Evolutionary conservation across 169 alveolate species (phyloP).

Genomic region (Plasmodium yoelii): DNA sequence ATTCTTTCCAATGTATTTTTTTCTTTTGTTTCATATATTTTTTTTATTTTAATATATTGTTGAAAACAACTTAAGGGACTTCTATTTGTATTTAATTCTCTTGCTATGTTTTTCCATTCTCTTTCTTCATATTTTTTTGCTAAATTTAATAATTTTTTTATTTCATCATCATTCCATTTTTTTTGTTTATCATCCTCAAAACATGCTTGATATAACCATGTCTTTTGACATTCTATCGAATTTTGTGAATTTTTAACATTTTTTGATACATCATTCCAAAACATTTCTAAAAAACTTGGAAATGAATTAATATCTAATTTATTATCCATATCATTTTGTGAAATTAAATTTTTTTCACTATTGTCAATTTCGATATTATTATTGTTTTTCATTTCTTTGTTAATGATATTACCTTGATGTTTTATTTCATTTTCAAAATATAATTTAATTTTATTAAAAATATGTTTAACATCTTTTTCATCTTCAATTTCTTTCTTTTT

Average conservation of each 20-base stretch:
- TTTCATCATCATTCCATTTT: slow-evolving; percentile 58
- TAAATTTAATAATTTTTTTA: slow-evolving; percentile 32
- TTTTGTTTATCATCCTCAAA: slow-evolving; percentile 68
- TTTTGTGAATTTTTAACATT: slow-evolving; percentile 11
- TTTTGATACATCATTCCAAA: slow-evolving; percentile 57
- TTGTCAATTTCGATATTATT: background rate
- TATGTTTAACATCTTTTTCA: slow-evolving; percentile 13
- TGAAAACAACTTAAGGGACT: slow-evolving; percentile 67
- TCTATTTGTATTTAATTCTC: slow-evolving; percentile 68
- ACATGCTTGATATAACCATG: slow-evolving; percentile 63
- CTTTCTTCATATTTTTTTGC: slow-evolving; percentile 43
- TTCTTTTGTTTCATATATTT: slow-evolving; percentile 41
- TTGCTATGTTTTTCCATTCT: slow-evolving; percentile 55
- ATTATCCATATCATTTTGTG: background rate
- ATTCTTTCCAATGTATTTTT: slow-evolving; percentile 53
- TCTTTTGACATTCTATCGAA: slow-evolving; percentile 52
- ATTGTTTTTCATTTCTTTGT: background rate
- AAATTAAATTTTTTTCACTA: background rate
- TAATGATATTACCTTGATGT: background rate
- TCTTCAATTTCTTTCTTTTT: slow-evolving; percentile 34
- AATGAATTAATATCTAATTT: background rate
- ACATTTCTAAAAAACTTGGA: slow-evolving; percentile 16
- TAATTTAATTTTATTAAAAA: slow-evolving; percentile 31
- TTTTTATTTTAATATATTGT: slow-evolving; percentile 54
- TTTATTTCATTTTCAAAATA: slow-evolving; percentile 14